Evolutionary conservation across 345 rosid genomes (phyloP).

Genomic region (Durio zibethinus): DNA sequence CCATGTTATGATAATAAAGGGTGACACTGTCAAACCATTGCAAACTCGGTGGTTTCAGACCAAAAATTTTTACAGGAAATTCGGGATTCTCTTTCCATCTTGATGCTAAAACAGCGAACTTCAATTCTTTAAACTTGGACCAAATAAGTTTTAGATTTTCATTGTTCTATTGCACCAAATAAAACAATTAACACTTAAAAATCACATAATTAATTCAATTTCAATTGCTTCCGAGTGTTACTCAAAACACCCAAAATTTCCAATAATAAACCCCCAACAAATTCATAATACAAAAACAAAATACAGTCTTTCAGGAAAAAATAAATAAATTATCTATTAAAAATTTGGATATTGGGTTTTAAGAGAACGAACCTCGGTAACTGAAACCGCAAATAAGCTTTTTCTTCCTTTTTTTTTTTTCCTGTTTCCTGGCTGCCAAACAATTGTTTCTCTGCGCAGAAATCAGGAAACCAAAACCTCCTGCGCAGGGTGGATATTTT

Average conservation of each 20-base stretch:
- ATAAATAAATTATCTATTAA: neutral
- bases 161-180: neutral
- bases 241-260: neutral
- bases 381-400: neutral
- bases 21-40: neutral
- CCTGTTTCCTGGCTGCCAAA: neutral
- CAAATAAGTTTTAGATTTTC: neutral
- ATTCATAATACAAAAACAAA: neutral
- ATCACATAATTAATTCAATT: neutral
- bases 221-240: too few species aligned
- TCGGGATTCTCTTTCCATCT: neutral
- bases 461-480: neutral
- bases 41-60: neutral
- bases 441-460: neutral
- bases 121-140: neutral
- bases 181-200: slow-evolving; percentile 1
- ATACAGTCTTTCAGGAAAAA: too few species aligned
- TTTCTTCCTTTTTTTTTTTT: neutral
- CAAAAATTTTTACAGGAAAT: neutral
- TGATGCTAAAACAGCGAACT: neutral
- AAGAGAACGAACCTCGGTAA: neutral
- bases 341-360: neutral
- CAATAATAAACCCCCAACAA: neutral
- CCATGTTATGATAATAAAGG: neutral
- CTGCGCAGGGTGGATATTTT: neutral